Percentiles rank a stretch among this genome's conserved stretches.
These are phyloP conservation scores for Coprinellus micaceus DNA, from an alignment of 768 basidiomycete species.

Conservation along the genomic window DNA sequence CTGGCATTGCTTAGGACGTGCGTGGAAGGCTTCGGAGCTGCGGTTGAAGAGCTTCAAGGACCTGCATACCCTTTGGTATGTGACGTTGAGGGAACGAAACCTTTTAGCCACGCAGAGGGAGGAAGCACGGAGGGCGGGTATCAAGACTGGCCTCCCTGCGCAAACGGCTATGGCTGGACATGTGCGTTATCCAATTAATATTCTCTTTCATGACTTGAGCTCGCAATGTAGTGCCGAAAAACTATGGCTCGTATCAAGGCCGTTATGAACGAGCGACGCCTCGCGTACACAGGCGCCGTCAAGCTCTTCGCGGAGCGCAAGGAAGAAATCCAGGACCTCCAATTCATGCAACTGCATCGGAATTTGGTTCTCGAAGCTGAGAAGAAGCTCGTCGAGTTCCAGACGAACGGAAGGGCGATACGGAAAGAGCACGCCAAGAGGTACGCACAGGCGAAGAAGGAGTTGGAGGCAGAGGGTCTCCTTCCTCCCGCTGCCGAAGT, in stretches of 20 bases:
- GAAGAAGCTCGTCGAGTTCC: background rate
- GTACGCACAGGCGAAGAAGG: background rate
- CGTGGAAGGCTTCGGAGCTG: constrained; percentile 85
- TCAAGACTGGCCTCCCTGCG: constrained; percentile 31
- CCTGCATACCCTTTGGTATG: constrained; percentile 93
- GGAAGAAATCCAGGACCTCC: constrained; percentile 22
- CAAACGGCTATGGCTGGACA: constrained; percentile 38
- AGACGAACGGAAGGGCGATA: background rate
- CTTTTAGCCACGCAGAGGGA: constrained; percentile 84
- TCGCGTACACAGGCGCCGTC: constrained; percentile 75
- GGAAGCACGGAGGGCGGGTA: constrained; percentile 64
- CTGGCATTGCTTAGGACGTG: constrained; percentile 56
- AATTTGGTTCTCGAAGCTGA: constrained; percentile 4
- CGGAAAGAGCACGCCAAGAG: background rate
- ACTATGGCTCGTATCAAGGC: constrained; percentile 96
- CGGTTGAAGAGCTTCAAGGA: constrained; percentile 90
- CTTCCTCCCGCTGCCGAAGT: background rate
- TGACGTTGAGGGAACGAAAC: constrained; percentile 85
- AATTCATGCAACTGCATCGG: constrained; percentile 13
- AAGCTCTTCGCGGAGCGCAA: constrained; percentile 35
- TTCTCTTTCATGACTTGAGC: background rate
- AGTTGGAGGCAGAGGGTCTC: background rate
- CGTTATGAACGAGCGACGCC: constrained; percentile 84
- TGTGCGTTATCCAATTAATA: constrained; percentile 29
- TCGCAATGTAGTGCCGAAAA: constrained; percentile 67